Evolutionary conservation across 306 rosid genomes (phyloP).

Genomic region (Gastrolobium bilobum): DNA sequence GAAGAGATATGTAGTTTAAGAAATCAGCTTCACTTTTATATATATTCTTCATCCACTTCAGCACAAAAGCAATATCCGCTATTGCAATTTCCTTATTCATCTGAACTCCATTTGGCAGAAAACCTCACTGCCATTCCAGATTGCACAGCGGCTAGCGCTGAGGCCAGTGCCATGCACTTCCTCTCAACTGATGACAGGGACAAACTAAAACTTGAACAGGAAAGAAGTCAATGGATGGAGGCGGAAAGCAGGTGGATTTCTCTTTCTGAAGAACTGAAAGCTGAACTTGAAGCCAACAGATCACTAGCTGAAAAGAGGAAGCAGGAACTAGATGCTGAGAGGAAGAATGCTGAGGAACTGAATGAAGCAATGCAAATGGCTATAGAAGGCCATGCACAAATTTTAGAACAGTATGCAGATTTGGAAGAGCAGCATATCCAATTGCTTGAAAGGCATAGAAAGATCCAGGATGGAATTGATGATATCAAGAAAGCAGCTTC

Average conservation of each 20-base stretch:
- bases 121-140: slow-evolving; percentile 64
- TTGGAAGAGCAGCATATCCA: slow-evolving; percentile 91
- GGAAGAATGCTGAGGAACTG: slow-evolving; percentile 80
- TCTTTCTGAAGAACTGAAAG: slow-evolving; percentile 79
- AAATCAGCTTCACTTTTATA: slow-evolving; percentile 79
- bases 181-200: slow-evolving; percentile 58
- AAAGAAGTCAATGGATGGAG: slow-evolving; percentile 76
- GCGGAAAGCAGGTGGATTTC: slow-evolving; percentile 85
- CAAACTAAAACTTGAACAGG: slow-evolving; percentile 68
- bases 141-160: slow-evolving; percentile 54
- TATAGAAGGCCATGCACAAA: slow-evolving; percentile 79
- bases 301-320: slow-evolving; percentile 67
- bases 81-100: slow-evolving; percentile 64
- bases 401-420: slow-evolving; percentile 87
- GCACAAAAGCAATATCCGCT: slow-evolving; percentile 57
- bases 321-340: slow-evolving; percentile 79
- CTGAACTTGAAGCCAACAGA: slow-evolving; percentile 79
- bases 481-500: slow-evolving; percentile 83
- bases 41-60: slow-evolving; percentile 65
- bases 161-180: slow-evolving; percentile 53
- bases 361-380: slow-evolving; percentile 84
- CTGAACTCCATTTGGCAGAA: slow-evolving; percentile 56
- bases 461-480: slow-evolving; percentile 78
- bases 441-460: slow-evolving; percentile 82
- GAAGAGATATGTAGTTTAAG: slow-evolving; percentile 89